Conservation (phyloP, 2,329 filamentous ascomycete genomes). For the Rutstroemia sp. region DNA sequence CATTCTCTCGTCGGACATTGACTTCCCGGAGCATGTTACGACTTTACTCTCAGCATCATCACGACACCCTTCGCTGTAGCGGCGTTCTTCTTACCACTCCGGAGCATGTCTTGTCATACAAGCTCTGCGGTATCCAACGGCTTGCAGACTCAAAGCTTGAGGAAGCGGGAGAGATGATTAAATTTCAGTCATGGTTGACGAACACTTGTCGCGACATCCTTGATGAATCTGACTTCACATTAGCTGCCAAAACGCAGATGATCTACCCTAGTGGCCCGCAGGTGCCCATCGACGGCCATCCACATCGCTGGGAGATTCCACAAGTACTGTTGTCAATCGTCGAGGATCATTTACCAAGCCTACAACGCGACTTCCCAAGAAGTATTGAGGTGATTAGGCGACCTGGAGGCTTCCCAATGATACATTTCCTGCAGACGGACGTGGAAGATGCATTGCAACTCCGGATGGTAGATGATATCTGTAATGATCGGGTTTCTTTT, state of each 20-base stretch:
- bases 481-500: slow-evolving; percentile 21
- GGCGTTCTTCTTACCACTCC: slow-evolving; percentile 44
- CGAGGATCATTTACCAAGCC: slow-evolving; percentile 25
- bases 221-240: slow-evolving; percentile 42
- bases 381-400: slow-evolving; percentile 38
- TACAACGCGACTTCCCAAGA: slow-evolving; percentile 32
- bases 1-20: slow-evolving; percentile 38
- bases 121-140: slow-evolving; percentile 41
- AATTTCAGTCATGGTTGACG: slow-evolving; percentile 38
- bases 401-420: slow-evolving; percentile 37
- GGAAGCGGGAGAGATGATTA: slow-evolving; percentile 37
- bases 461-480: slow-evolving; percentile 31
- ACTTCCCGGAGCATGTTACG: slow-evolving; percentile 27
- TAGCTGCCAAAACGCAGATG: slow-evolving; percentile 31
- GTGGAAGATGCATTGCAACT: slow-evolving; percentile 31
- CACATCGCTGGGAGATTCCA: slow-evolving; percentile 32
- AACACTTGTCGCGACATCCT: slow-evolving; percentile 40
- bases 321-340: slow-evolving; percentile 29
- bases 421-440: slow-evolving; percentile 39
- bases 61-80: slow-evolving; percentile 26
- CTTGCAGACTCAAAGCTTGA: slow-evolving; percentile 33
- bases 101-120: slow-evolving; percentile 48
- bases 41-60: slow-evolving; percentile 33
- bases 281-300: slow-evolving; percentile 32
- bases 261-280: slow-evolving; percentile 36